Conservation (phyloP, 768 basidiomycete genomes). For the Termitomyces heimii region DNA sequence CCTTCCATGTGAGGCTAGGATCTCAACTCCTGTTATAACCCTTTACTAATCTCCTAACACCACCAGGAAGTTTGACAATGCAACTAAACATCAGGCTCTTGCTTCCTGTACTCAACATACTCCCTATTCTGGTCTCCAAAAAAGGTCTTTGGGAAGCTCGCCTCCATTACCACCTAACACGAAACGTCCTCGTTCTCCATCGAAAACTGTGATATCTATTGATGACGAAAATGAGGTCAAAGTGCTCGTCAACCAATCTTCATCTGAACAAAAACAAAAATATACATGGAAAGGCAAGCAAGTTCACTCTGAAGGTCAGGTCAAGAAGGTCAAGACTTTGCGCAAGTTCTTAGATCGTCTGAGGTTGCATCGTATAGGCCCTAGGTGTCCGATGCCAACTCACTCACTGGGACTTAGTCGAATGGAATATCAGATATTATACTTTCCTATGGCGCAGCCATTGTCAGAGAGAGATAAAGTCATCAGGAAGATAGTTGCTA, state of each 20-base stretch:
- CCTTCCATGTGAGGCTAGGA: slow-evolving; percentile 49
- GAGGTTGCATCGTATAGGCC: slow-evolving; percentile 14
- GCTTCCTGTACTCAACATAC: neutral
- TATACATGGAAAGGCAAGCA: neutral
- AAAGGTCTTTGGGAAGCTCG: neutral
- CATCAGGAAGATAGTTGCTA: slow-evolving; percentile 46
- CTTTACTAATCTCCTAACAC: neutral
- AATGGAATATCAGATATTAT: slow-evolving; percentile 75
- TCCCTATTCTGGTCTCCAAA: neutral
- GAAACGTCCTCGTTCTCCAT: slow-evolving; percentile 20
- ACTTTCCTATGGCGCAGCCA: slow-evolving; percentile 68
- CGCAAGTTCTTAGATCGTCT: slow-evolving; percentile 7
- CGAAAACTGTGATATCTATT: slow-evolving; percentile 12
- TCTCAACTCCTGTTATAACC: neutral
- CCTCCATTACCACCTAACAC: slow-evolving; percentile 4
- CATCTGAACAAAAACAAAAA: neutral
- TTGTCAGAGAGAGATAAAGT: slow-evolving; percentile 48
- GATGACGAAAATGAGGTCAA: slow-evolving; percentile 24
- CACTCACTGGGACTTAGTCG: slow-evolving; percentile 27
- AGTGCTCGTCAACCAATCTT: neutral
- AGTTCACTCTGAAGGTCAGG: slow-evolving; percentile 5
- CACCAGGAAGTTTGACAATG: slow-evolving; percentile 7
- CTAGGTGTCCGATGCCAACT: slow-evolving; percentile 9
- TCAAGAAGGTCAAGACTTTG: slow-evolving; percentile 3
- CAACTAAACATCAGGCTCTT: slow-evolving; percentile 6